Base-by-base conservation (phyloP, 2,329 filamentous ascomycete genomes). In the Botrytis pseudocinerea region DNA sequence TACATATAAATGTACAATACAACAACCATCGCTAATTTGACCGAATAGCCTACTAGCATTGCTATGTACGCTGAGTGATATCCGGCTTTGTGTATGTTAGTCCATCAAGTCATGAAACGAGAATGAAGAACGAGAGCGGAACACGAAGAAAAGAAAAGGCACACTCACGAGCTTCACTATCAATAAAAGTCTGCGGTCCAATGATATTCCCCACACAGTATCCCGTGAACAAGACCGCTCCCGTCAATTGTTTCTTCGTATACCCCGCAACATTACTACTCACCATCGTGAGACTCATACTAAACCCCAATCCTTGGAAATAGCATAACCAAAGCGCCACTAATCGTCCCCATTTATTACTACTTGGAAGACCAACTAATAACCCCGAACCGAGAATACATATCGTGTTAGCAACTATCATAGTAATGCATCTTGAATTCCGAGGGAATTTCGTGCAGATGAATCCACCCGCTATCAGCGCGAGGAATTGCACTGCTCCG, bases 251-350 rank as follows among this genome's bases (percentile, higher is more conserved):
- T 77, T 88, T 88, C 81, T 88, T 89, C 2, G 86, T 88, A 66
- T 85, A 87, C 0, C 87, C 86, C 0, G 85, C 86, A 22, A 88
- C 81, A 77, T 89, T 89, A 18, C 82, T 84, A 73, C 82, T 85
- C 42, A 88, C 82, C 78, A 88, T 86, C 0, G 85, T 88, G 74
- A 88, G 78, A 72, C 82, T 85, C 82, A 88, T 85, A 61, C 83
- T 85, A 76, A 88, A 88, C 1, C 86, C 85, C 10, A 88, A 76
- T 0, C 85, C 85, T 75, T 87, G 85, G 77, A 87, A 87, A 76
- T 84, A 87, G 74, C 85, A 87, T 22, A 90, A 81, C 87, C 87
- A 89, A 6, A 89, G 82, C 0, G 85, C 87, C 7, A 89, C 87
- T 2, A 89, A 81, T 4, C 87, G 82, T 20, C 86, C 87, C 87